phyloP scores from a whole-genome alignment of 352 stramenopile species.

The Globisporangium barbulae region DNA sequence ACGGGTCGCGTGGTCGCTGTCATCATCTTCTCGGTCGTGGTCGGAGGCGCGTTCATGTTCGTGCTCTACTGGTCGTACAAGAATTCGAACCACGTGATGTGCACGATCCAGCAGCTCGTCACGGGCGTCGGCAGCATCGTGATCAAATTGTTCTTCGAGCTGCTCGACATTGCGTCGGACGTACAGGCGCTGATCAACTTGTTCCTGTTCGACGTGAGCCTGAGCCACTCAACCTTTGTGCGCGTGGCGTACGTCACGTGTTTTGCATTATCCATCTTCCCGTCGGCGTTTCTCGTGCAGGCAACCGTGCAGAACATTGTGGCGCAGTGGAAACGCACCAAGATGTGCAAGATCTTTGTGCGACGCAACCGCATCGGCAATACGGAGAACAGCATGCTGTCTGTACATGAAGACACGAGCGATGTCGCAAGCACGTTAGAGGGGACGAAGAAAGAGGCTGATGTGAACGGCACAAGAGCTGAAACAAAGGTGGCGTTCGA shows the following conservation, averaged over 20 bases:
- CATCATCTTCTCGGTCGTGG: slow-evolving; percentile 16
- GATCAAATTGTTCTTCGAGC: slow-evolving; percentile 18
- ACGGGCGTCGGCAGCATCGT: slow-evolving; percentile 16
- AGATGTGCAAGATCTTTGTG: slow-evolving; percentile 4
- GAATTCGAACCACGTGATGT: slow-evolving; percentile 18
- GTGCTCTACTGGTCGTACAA: slow-evolving; percentile 24
- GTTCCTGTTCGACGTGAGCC: slow-evolving; percentile 20
- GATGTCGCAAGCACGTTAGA: neutral
- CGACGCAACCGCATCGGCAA: neutral
- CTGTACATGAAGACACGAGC: neutral
- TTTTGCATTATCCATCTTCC: slow-evolving; percentile 13
- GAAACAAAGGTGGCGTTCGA: neutral
- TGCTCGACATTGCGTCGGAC: slow-evolving; percentile 22
- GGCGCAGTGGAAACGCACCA: slow-evolving; percentile 18
- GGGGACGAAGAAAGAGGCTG: neutral
- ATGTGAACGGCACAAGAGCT: neutral
- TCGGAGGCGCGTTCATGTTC: slow-evolving; percentile 13
- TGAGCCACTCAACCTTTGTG: slow-evolving; percentile 17
- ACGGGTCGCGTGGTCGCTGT: slow-evolving; percentile 12
- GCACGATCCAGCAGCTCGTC: slow-evolving; percentile 15
- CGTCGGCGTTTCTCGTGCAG: slow-evolving; percentile 16
- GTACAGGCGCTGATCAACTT: slow-evolving; percentile 21
- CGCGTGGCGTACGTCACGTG: slow-evolving; percentile 19
- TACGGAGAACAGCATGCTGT: neutral
- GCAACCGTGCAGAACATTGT: slow-evolving; percentile 16